Percentiles rank a stretch among this genome's conserved stretches.
phyloP scores from a whole-genome alignment of 2,329 filamentous ascomycete genomes.

The Penicillium sp. region DNA sequence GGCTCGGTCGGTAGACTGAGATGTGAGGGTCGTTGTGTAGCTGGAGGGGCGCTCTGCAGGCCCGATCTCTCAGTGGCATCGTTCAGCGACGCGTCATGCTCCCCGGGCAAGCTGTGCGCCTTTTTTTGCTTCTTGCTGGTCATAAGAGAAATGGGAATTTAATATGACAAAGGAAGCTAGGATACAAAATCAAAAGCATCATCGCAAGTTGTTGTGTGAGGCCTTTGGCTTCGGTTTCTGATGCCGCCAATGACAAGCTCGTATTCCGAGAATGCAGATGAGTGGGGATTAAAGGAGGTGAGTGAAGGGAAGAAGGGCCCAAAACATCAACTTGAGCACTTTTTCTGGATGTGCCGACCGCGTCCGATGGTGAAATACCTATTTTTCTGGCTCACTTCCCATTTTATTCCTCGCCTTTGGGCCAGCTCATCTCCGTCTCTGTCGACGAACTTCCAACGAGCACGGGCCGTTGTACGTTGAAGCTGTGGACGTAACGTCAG shows the following conservation, averaged over 20 bases:
- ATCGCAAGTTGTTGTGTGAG: neutral
- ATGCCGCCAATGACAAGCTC: neutral
- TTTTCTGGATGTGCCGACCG: neutral
- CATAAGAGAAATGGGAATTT: neutral
- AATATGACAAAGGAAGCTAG: neutral
- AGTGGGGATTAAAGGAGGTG: neutral
- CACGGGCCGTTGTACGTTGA: neutral
- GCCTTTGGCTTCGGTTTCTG: neutral
- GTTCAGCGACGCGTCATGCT: neutral
- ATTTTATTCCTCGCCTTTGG: too few relatives aligned
- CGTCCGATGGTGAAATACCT: neutral
- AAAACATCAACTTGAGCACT: neutral
- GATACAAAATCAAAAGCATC: neutral
- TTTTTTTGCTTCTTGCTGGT: neutral
- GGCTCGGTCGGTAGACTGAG: neutral
- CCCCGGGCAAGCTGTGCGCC: neutral
- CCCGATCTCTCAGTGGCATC: neutral
- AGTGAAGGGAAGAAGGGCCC: neutral
- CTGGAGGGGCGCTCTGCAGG: neutral
- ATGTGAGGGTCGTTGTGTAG: neutral
- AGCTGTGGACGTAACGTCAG: too few relatives aligned
- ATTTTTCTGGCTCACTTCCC: neutral
- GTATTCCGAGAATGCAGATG: neutral
- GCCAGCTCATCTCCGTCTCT: neutral
- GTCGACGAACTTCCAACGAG: neutral